A percentile compares a stretch with the other conserved stretches of the same genome.
Conservation (phyloP, 805 yeast genomes). For the Cyberlindnera nakhonratchasimensis region DNA sequence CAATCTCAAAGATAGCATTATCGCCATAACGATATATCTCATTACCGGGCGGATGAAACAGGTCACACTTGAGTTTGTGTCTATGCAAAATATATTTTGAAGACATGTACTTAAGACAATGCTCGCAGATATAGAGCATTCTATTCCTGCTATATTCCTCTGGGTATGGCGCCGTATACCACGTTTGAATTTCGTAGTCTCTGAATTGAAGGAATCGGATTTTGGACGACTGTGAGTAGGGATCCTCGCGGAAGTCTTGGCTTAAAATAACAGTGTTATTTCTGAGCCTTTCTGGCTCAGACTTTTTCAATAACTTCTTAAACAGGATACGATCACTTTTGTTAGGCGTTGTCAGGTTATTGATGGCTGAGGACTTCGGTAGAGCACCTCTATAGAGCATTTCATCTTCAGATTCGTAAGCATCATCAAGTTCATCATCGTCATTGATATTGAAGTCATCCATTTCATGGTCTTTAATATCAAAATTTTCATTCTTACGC, state of each 20-base stretch:
- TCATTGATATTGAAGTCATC: slow-evolving; percentile 27
- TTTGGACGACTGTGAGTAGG: slow-evolving; percentile 18
- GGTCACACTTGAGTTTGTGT: slow-evolving; percentile 72
- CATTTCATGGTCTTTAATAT: slow-evolving; percentile 23
- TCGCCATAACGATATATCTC: slow-evolving; percentile 79
- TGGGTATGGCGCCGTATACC: slow-evolving; percentile 94
- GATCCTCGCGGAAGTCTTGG: slow-evolving; percentile 12
- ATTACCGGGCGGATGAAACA: slow-evolving; percentile 81
- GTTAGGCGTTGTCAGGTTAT: slow-evolving; percentile 59
- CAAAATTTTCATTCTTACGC: slow-evolving; percentile 15
- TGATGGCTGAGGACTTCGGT: slow-evolving; percentile 53
- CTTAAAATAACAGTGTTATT: slow-evolving; percentile 35
- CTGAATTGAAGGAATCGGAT: slow-evolving; percentile 62
- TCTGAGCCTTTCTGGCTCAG: slow-evolving; percentile 36
- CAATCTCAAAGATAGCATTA: slow-evolving; percentile 82
- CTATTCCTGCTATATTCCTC: slow-evolving; percentile 67
- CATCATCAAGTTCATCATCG: slow-evolving; percentile 15
- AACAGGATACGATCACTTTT: slow-evolving; percentile 48
- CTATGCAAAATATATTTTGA: slow-evolving; percentile 64
- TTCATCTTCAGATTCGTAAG: slow-evolving; percentile 40
- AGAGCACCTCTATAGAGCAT: slow-evolving; percentile 69
- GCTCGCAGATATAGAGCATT: slow-evolving; percentile 74
- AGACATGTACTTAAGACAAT: slow-evolving; percentile 75
- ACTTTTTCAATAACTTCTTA: slow-evolving; percentile 36
- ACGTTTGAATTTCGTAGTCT: slow-evolving; percentile 72